phyloP scores from a whole-genome alignment of 768 basidiomycete species.

The Phlebiopsis gigantea region DNA sequence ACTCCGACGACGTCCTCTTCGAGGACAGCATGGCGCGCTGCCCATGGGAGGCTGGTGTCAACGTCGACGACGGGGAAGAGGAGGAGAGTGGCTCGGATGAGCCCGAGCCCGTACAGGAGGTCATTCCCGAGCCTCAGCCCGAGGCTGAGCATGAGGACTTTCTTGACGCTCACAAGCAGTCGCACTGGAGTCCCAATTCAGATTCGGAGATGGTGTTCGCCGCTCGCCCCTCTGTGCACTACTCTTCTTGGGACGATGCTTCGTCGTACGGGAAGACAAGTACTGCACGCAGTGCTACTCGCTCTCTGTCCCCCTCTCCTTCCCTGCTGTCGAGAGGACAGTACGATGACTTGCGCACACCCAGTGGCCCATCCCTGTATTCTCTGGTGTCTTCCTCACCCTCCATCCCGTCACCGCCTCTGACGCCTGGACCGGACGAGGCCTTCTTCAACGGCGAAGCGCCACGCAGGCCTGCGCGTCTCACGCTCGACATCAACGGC shows the following conservation, averaged over 20 bases:
- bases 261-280: neutral
- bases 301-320: slow-evolving; percentile 12
- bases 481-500: slow-evolving; percentile 55
- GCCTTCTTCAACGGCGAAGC: slow-evolving; percentile 9
- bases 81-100: slow-evolving; percentile 43
- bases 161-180: slow-evolving; percentile 12
- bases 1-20: slow-evolving; percentile 69
- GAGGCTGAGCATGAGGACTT: slow-evolving; percentile 53
- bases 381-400: slow-evolving; percentile 26
- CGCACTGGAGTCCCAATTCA: slow-evolving; percentile 21
- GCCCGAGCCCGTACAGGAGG: slow-evolving; percentile 29
- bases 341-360: slow-evolving; percentile 15
- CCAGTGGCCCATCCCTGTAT: slow-evolving; percentile 45
- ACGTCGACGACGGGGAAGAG: slow-evolving; percentile 50
- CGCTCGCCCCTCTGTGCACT: slow-evolving; percentile 17
- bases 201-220: slow-evolving; percentile 29
- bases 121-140: slow-evolving; percentile 34
- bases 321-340: neutral
- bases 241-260: slow-evolving; percentile 9
- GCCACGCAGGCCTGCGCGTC: slow-evolving; percentile 19
- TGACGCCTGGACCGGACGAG: slow-evolving; percentile 11
- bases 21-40: slow-evolving; percentile 79
- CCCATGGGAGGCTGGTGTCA: slow-evolving; percentile 72
- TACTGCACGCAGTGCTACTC: slow-evolving; percentile 13
- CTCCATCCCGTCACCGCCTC: slow-evolving; percentile 6